These are phyloP conservation scores for Sclerotinia spermophila DNA, from an alignment of 2,329 filamentous ascomycete species.

Conservation along the genomic window DNA sequence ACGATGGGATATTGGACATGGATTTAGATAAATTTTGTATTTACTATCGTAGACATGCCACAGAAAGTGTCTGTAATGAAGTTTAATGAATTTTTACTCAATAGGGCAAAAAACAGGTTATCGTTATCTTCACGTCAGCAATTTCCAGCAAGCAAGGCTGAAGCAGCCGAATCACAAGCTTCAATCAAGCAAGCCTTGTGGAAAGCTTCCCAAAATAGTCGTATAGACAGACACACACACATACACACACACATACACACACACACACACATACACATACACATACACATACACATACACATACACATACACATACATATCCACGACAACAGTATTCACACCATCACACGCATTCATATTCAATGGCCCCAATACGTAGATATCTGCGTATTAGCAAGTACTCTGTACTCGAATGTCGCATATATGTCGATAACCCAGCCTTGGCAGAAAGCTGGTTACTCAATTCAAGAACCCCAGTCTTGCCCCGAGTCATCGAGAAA, in stretches of 20 bases:
- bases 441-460: conserved; percentile 82
- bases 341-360: neutral
- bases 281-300: neutral
- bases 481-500: conserved; percentile 79
- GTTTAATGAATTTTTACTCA: neutral
- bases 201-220: neutral
- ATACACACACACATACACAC: neutral
- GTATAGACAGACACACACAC: too few species aligned
- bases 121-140: too few species aligned
- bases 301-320: neutral
- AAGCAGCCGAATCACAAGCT: neutral
- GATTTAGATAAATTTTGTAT: neutral
- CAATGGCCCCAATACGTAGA: conserved; percentile 82
- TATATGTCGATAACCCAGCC: conserved; percentile 89
- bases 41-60: neutral
- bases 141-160: neutral
- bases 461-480: conserved; percentile 68
- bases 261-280: neutral
- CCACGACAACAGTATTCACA: neutral
- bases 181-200: neutral
- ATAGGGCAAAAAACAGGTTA: neutral
- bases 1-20: neutral
- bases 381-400: conserved; percentile 90
- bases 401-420: conserved; percentile 92
- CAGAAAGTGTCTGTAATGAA: neutral